Conservation (phyloP, 192 early-diverging fungal species). For the Entomortierella lignicola region DNA sequence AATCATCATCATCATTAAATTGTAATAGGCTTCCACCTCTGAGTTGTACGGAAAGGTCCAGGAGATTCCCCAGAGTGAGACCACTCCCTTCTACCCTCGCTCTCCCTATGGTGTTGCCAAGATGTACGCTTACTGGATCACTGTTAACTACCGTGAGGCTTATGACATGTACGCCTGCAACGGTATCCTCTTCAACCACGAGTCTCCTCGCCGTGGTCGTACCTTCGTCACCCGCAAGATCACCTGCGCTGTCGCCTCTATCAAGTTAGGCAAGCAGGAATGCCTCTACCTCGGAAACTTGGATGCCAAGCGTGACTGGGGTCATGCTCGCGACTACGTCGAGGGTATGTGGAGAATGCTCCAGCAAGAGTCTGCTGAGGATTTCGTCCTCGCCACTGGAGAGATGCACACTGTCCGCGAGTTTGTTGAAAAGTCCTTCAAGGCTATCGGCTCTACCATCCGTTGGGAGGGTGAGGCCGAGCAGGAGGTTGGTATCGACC, state of each 20-base stretch:
- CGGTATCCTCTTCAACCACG: slow-evolving; percentile 83
- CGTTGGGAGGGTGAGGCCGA: slow-evolving; percentile 72
- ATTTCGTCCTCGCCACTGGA: slow-evolving; percentile 80
- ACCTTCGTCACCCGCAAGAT: slow-evolving; percentile 87
- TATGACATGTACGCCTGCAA: slow-evolving; percentile 84
- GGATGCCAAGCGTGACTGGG: slow-evolving; percentile 85
- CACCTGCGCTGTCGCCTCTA: slow-evolving; percentile 78
- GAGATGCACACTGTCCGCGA: slow-evolving; percentile 83
- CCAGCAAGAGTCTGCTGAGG: slow-evolving; percentile 76
- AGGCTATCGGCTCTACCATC: slow-evolving; percentile 65
- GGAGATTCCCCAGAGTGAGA: slow-evolving; percentile 82
- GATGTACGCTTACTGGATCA: slow-evolving; percentile 84
- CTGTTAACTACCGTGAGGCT: slow-evolving; percentile 82
- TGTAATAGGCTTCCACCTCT: slow-evolving; percentile 72
- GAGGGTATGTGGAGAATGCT: slow-evolving; percentile 87
- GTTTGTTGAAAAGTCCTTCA: slow-evolving; percentile 81
- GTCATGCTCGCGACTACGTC: slow-evolving; percentile 80
- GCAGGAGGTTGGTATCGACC: slow-evolving; percentile 69
- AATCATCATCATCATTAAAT: background rate
- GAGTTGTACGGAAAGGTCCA: slow-evolving; percentile 83
- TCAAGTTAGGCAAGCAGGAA: slow-evolving; percentile 71
- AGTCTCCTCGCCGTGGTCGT: slow-evolving; percentile 77
- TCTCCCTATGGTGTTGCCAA: slow-evolving; percentile 86
- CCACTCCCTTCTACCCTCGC: slow-evolving; percentile 83
- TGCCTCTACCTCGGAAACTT: slow-evolving; percentile 81